phyloP scores from a whole-genome alignment of 345 rosid genomes.

The Pistacia integerrima region DNA sequence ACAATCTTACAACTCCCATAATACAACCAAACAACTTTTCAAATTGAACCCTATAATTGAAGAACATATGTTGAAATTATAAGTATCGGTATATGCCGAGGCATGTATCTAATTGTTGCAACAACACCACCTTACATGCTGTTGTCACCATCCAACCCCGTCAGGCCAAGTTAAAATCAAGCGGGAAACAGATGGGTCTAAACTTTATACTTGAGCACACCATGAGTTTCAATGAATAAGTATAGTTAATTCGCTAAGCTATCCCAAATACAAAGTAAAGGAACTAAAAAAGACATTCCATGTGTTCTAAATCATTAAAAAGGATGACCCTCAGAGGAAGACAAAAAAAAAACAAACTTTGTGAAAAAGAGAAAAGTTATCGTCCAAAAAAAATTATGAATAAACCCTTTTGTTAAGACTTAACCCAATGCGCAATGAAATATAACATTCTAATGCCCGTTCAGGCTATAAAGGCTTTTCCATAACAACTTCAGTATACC shows the following conservation, averaged over 20 bases:
- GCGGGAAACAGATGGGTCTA: neutral
- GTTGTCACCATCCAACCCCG: neutral
- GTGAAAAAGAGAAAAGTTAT: neutral
- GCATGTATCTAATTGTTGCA: neutral
- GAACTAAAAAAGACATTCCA: neutral
- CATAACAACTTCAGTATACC: neutral
- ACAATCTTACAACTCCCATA: neutral
- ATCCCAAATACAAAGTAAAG: neutral
- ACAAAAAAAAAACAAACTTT: neutral
- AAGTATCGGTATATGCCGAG: neutral
- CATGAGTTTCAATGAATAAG: neutral
- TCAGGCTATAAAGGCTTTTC: no score
- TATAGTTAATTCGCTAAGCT: neutral
- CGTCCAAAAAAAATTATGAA: neutral
- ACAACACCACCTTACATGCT: neutral
- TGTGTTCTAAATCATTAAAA: neutral
- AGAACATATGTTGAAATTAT: neutral
- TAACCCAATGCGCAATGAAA: neutral
- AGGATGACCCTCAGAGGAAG: neutral
- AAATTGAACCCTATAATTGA: neutral
- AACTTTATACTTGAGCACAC: neutral
- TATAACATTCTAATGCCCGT: no score
- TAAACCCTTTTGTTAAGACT: neutral
- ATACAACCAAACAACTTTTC: conserved; percentile 8
- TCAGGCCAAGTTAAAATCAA: neutral